These are phyloP conservation scores for Mycena albidolilacea DNA, from an alignment of 768 basidiomycete species.

Conservation along the genomic window DNA sequence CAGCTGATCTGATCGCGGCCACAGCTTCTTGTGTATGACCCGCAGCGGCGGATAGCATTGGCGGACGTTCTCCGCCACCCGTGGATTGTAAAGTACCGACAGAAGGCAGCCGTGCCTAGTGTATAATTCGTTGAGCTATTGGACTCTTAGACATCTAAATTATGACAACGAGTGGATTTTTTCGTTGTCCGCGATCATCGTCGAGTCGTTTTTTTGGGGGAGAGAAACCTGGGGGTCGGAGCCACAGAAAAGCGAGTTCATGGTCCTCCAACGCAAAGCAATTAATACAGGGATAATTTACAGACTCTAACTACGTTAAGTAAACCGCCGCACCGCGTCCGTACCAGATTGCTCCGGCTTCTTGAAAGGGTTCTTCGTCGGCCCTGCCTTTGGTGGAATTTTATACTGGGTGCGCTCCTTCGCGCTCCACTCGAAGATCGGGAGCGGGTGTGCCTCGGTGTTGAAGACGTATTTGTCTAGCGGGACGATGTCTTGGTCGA, in stretches of 20 bases:
- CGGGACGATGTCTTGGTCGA: slow-evolving; percentile 70
- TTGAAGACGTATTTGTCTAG: slow-evolving; percentile 73
- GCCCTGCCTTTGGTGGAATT: slow-evolving; percentile 44
- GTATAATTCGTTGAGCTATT: too few species aligned
- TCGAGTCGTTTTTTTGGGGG: too few species aligned
- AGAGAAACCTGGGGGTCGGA: too few species aligned
- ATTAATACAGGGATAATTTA: slow-evolving; percentile 36
- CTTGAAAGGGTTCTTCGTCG: neutral
- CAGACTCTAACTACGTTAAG: neutral
- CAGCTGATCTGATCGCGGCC: neutral
- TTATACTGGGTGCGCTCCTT: slow-evolving; percentile 66
- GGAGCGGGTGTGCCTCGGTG: slow-evolving; percentile 85
- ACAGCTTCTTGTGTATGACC: slow-evolving; percentile 89
- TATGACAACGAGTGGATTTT: too few species aligned
- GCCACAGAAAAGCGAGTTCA: too few species aligned
- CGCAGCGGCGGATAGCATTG: slow-evolving; percentile 82
- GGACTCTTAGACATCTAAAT: too few species aligned
- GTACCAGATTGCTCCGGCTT: neutral
- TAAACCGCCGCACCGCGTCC: neutral
- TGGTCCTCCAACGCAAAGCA: too few species aligned
- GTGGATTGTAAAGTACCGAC: slow-evolving; percentile 84
- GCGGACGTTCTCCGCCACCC: slow-evolving; percentile 84
- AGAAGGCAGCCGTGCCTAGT: slow-evolving; percentile 52
- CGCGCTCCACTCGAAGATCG: slow-evolving; percentile 74
- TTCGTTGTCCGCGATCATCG: too few species aligned